Percentiles rank a stretch among this genome's conserved stretches.
phyloP scores from a whole-genome alignment of 805 yeast genomes.

The Wickerhamiella nectarea region DNA sequence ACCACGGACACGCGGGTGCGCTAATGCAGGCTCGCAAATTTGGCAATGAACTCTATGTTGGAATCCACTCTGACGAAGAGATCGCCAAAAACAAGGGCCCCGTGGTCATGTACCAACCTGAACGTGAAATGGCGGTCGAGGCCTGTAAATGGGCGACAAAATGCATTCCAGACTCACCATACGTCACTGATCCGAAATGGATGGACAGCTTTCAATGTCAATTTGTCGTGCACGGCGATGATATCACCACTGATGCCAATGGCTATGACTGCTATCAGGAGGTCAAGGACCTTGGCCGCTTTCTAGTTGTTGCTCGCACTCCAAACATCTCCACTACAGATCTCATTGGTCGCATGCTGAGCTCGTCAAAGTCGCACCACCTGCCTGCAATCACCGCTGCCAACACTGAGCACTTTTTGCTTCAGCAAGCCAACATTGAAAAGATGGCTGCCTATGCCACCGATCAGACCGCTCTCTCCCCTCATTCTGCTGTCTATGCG shows the following conservation, averaged over 20 bases:
- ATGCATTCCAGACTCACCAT: constrained; percentile 71
- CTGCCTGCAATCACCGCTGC: constrained; percentile 25
- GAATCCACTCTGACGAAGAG: constrained; percentile 86
- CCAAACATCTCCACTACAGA: constrained; percentile 93
- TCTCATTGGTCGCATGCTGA: constrained; percentile 75
- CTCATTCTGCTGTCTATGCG: constrained; percentile 19
- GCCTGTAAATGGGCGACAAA: constrained; percentile 82
- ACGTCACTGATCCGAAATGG: constrained; percentile 75
- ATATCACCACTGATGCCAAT: constrained; percentile 88
- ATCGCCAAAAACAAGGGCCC: constrained; percentile 78
- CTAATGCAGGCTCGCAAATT: constrained; percentile 81
- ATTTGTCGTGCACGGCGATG: constrained; percentile 98
- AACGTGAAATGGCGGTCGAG: constrained; percentile 70
- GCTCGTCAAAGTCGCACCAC: constrained; percentile 48
- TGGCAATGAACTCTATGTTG: constrained; percentile 65
- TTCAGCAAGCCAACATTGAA: constrained; percentile 9
- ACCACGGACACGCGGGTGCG: constrained; percentile 96
- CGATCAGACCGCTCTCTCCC: constrained; percentile 14
- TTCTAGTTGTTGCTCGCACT: constrained; percentile 84
- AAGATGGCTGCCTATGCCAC: constrained; percentile 18
- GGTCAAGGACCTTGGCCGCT: constrained; percentile 74
- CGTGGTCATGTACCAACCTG: constrained; percentile 75
- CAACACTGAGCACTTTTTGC: constrained; percentile 11
- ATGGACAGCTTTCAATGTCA: constrained; percentile 63
- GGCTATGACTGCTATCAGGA: constrained; percentile 85